These are phyloP conservation scores for Camellia japonica DNA, from an alignment of 148 eudicot genomes.

Conservation along the genomic window DNA sequence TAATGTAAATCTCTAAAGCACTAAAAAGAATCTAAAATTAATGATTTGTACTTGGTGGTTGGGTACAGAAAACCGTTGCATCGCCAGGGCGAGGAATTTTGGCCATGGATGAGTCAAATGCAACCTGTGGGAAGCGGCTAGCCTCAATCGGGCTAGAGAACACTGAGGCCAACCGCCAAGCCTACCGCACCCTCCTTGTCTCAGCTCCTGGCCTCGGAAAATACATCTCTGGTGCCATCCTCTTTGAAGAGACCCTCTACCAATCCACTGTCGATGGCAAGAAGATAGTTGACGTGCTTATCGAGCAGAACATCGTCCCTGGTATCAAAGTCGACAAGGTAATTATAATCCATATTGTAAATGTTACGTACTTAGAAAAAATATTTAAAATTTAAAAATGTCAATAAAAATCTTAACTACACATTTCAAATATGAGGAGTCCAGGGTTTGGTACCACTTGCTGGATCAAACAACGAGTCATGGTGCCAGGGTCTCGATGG, in stretches of 20 bases:
- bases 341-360: not conserved
- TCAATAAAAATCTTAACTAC: not conserved
- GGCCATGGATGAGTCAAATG: conserved; percentile 95
- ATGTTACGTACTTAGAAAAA: too few species aligned
- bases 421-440: not conserved
- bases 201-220: conserved; percentile 70
- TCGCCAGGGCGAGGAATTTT: conserved; percentile 88
- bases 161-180: conserved; percentile 94
- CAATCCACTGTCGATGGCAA: conserved; percentile 80
- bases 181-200: conserved; percentile 78
- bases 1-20: not conserved
- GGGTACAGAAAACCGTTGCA: conserved; percentile 68
- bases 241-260: conserved; percentile 92
- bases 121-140: conserved; percentile 86
- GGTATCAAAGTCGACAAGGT: conserved; percentile 97
- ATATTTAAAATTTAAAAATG: too few species aligned
- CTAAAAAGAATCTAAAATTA: not conserved
- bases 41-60: not conserved
- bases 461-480: conserved; percentile 83
- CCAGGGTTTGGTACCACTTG: conserved; percentile 90
- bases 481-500: conserved; percentile 99
- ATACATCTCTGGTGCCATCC: conserved; percentile 86
- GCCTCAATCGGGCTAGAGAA: conserved; percentile 90
- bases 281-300: conserved; percentile 79
- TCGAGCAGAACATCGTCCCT: conserved; percentile 72